Conservation (phyloP, 23 red algal species). For the Cyanidium caldarium region DNA sequence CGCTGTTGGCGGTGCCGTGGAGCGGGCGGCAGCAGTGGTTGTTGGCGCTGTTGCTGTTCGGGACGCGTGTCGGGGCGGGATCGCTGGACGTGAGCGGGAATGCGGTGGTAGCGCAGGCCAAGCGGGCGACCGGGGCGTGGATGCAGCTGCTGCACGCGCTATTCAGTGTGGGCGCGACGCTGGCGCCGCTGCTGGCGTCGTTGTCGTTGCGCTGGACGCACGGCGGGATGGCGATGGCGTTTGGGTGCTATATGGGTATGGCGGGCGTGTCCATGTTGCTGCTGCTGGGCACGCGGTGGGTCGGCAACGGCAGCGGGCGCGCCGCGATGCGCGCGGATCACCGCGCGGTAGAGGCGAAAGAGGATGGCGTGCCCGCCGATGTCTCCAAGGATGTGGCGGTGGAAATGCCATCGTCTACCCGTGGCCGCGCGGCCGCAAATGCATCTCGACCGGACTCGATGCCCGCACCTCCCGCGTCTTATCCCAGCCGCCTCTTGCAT, state of each 20-base stretch:
- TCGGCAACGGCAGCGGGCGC: too few relatives aligned
- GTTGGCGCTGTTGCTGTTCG: not conserved
- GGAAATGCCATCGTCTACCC: too few relatives aligned
- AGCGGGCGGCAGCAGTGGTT: not conserved
- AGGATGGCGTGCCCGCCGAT: too few relatives aligned
- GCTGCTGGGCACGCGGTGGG: too few relatives aligned
- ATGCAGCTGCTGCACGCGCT: not conserved
- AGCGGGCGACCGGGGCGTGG: not conserved
- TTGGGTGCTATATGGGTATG: not conserved
- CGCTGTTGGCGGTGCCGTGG: not conserved
- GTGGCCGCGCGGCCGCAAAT: too few relatives aligned
- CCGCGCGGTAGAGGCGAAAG: too few relatives aligned
- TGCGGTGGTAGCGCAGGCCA: not conserved
- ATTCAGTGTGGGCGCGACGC: not conserved
- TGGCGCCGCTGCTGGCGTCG: not conserved
- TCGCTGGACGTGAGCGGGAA: conserved; percentile 3
- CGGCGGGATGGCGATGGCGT: not conserved
- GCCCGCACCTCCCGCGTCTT: too few relatives aligned
- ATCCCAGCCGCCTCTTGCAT: not conserved
- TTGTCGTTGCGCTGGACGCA: not conserved
- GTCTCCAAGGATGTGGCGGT: too few relatives aligned
- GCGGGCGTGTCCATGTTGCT: not conserved
- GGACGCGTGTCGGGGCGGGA: not conserved
- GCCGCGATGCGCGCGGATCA: too few relatives aligned
- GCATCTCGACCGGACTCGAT: too few relatives aligned